Evolutionary conservation across 176 grass and related monocot genomes (phyloP), one percentile per base, ranked within the genome.

Genomic region (Hyparrhenia diplandra): DNA sequence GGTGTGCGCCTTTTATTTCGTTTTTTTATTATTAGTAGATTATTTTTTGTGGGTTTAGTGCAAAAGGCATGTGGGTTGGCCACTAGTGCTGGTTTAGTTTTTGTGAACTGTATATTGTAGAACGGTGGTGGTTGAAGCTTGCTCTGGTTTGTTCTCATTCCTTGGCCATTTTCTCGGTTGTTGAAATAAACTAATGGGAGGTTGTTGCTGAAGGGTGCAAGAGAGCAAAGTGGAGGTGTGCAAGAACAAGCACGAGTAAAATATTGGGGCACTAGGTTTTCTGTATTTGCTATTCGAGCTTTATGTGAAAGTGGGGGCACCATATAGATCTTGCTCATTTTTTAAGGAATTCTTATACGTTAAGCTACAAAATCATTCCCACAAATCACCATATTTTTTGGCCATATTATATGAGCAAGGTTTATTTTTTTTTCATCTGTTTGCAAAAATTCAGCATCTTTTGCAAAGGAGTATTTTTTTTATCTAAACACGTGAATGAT

Each of bases 131-230:
- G 49, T 79, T 61, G 80, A 34, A 47, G 76, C 69, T 23, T 37
- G 80, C 70, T 32, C 71, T 52, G 69, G 41, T 66, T 87, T 77
- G 75, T 60, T 73, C 83, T 82, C 88, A 31, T 86, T 82, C 79
- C 57, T 78, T 60, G 88, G 79, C 73, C 23, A 54, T 62, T 61
- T 47, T 12, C 14, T 59, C 55, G 45, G 16, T n/a, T 20, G 55
- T 28, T 64, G 5, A 20, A 6, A 31, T 69, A 81, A 57, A 71
- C 37, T 31, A 73, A 42, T 25, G 5, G 2, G 54, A 45, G 72
- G 69, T 84, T 3, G 89, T 80, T 87, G 81, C 5, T 10, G 75
- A 80, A 10, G 54, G 49, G 69, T 80, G 57, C 29, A 79, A 51
- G 55, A 51, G 59, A 85, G 42, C 64, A 28, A 46, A 84, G 35